Percentiles rank a stretch among this genome's conserved stretches.
phyloP scores from a whole-genome alignment of 352 stramenopile species.

The Lagenidium sp. region DNA sequence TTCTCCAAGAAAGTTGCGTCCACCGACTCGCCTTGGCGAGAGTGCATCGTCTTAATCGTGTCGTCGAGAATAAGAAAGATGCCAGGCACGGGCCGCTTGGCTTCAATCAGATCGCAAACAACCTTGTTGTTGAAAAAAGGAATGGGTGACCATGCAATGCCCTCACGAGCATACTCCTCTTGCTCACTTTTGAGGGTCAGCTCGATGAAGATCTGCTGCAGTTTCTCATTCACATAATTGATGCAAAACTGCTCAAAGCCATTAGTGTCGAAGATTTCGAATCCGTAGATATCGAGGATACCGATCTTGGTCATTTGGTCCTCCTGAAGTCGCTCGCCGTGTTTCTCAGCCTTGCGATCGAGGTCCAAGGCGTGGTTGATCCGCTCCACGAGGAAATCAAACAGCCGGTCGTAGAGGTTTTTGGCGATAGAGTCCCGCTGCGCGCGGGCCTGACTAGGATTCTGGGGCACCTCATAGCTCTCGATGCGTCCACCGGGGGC shows the following conservation, averaged over 20 bases:
- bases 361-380: slow-evolving; percentile 84
- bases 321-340: slow-evolving; percentile 65
- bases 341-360: slow-evolving; percentile 75
- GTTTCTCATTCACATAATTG: slow-evolving; percentile 94
- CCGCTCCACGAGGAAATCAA: slow-evolving; percentile 94
- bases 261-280: slow-evolving; percentile 94
- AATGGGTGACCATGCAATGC: slow-evolving; percentile 86
- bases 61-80: slow-evolving; percentile 84
- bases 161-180: slow-evolving; percentile 94
- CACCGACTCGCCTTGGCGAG: slow-evolving; percentile 63
- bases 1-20: slow-evolving; percentile 81
- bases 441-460: slow-evolving; percentile 79
- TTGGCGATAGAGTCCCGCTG: slow-evolving; percentile 96
- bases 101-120: slow-evolving; percentile 83
- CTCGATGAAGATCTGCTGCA: slow-evolving; percentile 91
- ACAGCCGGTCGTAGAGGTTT: slow-evolving; percentile 93
- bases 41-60: slow-evolving; percentile 84
- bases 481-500: slow-evolving; percentile 74
- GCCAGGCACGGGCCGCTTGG: slow-evolving; percentile 52
- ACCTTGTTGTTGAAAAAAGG: slow-evolving; percentile 92
- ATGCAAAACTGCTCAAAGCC: slow-evolving; percentile 94
- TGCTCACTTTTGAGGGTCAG: slow-evolving; percentile 87
- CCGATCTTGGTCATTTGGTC: slow-evolving; percentile 80
- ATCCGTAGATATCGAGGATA: slow-evolving; percentile 96
- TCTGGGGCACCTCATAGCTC: slow-evolving; percentile 83